A percentile compares a stretch with the other conserved stretches of the same genome.
phyloP scores from a whole-genome alignment of 106 monocot genomes.

The Triglochin maritima region DNA sequence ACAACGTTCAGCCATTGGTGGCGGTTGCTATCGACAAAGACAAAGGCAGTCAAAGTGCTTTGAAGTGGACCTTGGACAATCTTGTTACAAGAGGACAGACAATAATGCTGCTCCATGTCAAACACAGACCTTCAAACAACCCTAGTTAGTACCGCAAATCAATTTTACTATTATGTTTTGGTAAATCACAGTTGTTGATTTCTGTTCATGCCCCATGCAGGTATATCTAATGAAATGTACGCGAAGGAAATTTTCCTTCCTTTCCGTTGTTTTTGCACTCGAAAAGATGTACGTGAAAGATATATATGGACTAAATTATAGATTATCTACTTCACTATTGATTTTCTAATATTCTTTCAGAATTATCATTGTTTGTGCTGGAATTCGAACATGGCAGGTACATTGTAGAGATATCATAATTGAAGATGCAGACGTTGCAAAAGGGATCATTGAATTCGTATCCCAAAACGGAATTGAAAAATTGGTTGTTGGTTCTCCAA shows the following conservation, averaged over 20 bases:
- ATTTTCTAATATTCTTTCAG: background rate
- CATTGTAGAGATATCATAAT: conserved; percentile 45
- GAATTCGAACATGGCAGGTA: conserved; percentile 11
- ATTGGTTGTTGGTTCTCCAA: conserved; percentile 38
- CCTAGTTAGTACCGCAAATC: no score
- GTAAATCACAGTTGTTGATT: background rate
- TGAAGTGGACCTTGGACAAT: conserved; percentile 24
- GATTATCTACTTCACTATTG: no score
- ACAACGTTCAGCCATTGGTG: conserved; percentile 3
- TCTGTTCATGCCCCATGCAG: conserved; percentile 1
- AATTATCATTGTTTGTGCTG: background rate
- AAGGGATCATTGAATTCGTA: conserved; percentile 30
- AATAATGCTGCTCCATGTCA: conserved; percentile 15
- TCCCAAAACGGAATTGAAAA: conserved; percentile 28
- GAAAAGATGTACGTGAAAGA: conserved; percentile 1
- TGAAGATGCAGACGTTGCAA: conserved; percentile 37
- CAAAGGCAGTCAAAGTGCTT: conserved; percentile 18
- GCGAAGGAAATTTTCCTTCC: conserved; percentile 5
- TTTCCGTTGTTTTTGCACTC: conserved; percentile 4
- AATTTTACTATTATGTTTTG: background rate
- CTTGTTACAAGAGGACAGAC: conserved; percentile 5
- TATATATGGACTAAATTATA: no score
- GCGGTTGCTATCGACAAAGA: conserved; percentile 26
- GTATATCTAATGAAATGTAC: background rate
- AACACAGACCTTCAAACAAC: conserved; percentile 1